Base-by-base conservation (phyloP, 805 yeast species). In the Monosporozyma aerobia region DNA sequence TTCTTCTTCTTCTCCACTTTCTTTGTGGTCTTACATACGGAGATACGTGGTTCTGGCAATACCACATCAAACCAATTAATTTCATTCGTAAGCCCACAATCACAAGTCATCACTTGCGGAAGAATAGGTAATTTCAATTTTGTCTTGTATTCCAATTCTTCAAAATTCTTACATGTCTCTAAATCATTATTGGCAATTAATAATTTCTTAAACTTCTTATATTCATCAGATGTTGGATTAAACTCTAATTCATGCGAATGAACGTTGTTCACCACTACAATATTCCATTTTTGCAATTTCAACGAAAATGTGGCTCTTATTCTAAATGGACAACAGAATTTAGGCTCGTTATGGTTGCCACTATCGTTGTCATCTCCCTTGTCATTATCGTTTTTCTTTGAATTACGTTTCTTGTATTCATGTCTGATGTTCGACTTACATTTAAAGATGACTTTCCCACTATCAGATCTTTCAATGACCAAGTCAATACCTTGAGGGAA, bases 381-480 rank as follows among this genome's bases (percentile, higher is more conserved):
- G 2, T 22, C 23, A 30, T 32, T 7, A 35, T n/a, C 8, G 7
- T 6, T 43, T 19, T 46, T 46, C n/a, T 43, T 29, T 5, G 33
- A 4, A 25, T n/a, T 39, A 23, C 44, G 41, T 9, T 13, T 47
- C 22, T 49, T 32, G 9, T 30, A 44, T 16, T 50, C 60, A 16
- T 74, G 69, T 19, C 29, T 46, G 33, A 32, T 32, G 22, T 33
- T 33, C 22, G 48, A 46, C 56, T 78, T 80, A 63, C 87, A 81
- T 57, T 79, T 77, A 68, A 81, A 81, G 23, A 81, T 79, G 16
- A 81, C 78, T 61, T 81, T 81, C 44, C 76, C 68, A 50, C 73
- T 75, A 63, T 81, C 87, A 6, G 82, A 77, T 27, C 87, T 65
- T 64, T 80, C 85, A 50, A 80, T 80, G 13, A 79, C 85, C 3